Conservation (phyloP, 768 basidiomycete genomes). For the Termitomyces sp. region DNA sequence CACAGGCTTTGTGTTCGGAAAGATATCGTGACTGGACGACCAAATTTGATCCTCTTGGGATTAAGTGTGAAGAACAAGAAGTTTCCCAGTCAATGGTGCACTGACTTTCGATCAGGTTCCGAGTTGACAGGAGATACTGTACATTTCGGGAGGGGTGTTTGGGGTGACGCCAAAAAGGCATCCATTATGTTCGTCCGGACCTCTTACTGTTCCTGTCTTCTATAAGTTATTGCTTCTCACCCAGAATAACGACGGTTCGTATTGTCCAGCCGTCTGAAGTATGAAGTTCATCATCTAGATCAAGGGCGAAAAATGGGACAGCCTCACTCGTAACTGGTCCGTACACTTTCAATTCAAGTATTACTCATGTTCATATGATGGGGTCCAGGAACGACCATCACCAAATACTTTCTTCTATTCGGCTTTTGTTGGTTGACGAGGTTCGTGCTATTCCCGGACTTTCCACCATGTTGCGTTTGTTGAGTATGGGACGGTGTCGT, state of each 20-base stretch:
- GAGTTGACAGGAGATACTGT: slow-evolving; percentile 93
- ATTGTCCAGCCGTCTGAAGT: not conserved
- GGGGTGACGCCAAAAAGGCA: slow-evolving; percentile 71
- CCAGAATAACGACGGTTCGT: slow-evolving; percentile 73
- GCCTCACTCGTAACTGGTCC: slow-evolving; percentile 83
- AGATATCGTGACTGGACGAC: slow-evolving; percentile 75
- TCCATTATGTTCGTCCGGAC: slow-evolving; percentile 62
- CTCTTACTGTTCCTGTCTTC: not conserved
- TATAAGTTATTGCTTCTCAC: not conserved
- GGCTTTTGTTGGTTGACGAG: slow-evolving; percentile 89
- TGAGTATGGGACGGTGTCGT: not conserved
- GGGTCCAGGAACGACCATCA: slow-evolving; percentile 53
- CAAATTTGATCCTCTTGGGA: slow-evolving; percentile 72
- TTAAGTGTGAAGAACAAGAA: slow-evolving; percentile 53
- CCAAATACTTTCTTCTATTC: slow-evolving; percentile 63
- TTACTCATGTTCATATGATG: not conserved
- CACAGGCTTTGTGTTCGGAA: slow-evolving; percentile 84
- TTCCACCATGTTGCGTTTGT: not conserved
- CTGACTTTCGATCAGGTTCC: slow-evolving; percentile 45
- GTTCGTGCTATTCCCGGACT: slow-evolving; percentile 29
- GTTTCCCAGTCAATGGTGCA: not conserved
- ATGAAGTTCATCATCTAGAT: not conserved
- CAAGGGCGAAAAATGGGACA: slow-evolving; percentile 96
- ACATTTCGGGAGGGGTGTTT: slow-evolving; percentile 54
- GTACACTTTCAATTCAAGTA: not conserved